Base-by-base conservation (phyloP, 1,284 basidiomycete genomes). In the Austroboletus rostrupii region DNA sequence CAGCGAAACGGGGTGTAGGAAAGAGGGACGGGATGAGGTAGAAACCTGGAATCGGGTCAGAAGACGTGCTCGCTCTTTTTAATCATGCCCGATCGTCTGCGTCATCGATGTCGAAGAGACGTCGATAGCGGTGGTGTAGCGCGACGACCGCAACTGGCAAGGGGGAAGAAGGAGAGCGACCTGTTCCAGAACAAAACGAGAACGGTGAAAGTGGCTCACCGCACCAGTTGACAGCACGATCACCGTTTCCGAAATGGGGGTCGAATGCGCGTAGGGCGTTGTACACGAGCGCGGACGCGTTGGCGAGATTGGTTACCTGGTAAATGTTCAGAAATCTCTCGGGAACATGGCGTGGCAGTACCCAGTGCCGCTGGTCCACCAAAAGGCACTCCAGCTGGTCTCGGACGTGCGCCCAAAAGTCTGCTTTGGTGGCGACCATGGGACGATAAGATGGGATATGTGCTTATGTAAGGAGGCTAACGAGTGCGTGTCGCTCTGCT, bases 291-390 rank as follows among this genome's bases (percentile, higher is more conserved):
- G 90, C 83, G 35, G 90, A 80, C 0, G 87, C 78, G 66, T 93
- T 94, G 40, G 91, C 81, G 26, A 93, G 77, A 66, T 92, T 93
- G n/a, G 90, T 83, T 23, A 93, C 77, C 90, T 92, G 33, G 13
- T 26, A 26, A 26, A 17, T 10, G n/a, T 35, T 29, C 9, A 8
- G 23, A 26, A 26, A 29, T 11, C 11, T 10, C 21, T 37, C 20
- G 12, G 37, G 6, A 21, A 19, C 19, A 1, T 21, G 41, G 40
- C 1, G 23, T 26, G 2, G 20, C n/a, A 69, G 51, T 67, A 91
- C 91, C 91, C 90, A 94, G 61, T 83, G 78, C 47, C 81, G 72
- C 58, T 92, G 82, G 10, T 77, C 85, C 14, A 77, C 79, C 11
- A 93, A 68, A 33, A 95, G 69, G 29, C 70, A 61, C 17, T 72